Base-by-base conservation (phyloP, 2,329 filamentous ascomycete genomes). In the Falciphora oryzae region DNA sequence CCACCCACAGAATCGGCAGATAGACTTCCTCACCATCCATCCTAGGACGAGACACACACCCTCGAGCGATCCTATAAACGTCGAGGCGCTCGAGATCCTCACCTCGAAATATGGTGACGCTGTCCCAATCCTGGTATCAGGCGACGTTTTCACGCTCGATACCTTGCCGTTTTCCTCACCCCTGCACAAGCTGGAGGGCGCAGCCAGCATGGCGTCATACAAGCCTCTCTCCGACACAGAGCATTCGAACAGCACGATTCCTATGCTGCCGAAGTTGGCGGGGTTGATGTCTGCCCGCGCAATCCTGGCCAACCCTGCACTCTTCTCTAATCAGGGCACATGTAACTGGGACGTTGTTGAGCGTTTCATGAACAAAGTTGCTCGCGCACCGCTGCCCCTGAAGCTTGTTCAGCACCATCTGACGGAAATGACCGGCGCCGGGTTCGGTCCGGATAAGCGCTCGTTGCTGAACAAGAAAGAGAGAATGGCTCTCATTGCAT, bases 261-360 rank as follows among this genome's bases (percentile, higher is more conserved):
- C 66, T 2, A 65, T 72, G 35, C 76, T 80, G 57, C 83, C 80
- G 6, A 77, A 81, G 44, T 79, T 88, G 10, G 75, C 83, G 1
- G 86, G 89, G 50, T 83, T 91, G 64, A 91, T 91, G 89, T 86
- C 88, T 27, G 89, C 89, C 10, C 82, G 89, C 61, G 88, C 87
- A 11, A 78, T 91, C 3, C 81, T 91, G 57, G 79, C 85, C 69
- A 90, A 91, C 73, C 89, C 89, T 1, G 85, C 86, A 4, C 75
- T 91, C 62, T 91, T 88, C 73, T 81, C 84, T 0, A 82, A 85
- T 59, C 71, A 82, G 69, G 74, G 81, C 5, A 75, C 79, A 28
- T 89, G 87, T 67, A 83, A 87, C 2, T 87, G 84, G 83, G 81
- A 84, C 61, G 86, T 84, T 1, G 81, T 90, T 29, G 85, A 87